Evolutionary conservation across 768 basidiomycete genomes (phyloP).

Genomic region (Agrocybe pediades): DNA sequence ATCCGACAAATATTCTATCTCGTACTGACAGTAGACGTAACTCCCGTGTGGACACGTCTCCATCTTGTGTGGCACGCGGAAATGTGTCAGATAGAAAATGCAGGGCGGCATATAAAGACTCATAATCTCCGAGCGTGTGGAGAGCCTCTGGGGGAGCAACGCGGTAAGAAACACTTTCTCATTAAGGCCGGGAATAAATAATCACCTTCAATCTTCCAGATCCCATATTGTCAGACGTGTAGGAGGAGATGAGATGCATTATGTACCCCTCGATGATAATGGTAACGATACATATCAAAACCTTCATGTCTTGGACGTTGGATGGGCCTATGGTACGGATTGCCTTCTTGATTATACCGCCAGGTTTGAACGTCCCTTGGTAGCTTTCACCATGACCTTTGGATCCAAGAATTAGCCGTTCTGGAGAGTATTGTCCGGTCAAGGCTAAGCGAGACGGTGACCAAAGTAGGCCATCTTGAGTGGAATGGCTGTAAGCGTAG

Average conservation of each 20-base stretch:
- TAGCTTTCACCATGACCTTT: slow-evolving; percentile 35
- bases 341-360: slow-evolving; percentile 85
- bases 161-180: neutral
- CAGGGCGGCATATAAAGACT: slow-evolving; percentile 71
- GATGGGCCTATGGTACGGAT: neutral
- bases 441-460: slow-evolving; percentile 73
- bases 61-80: slow-evolving; percentile 80
- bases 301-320: neutral
- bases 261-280: slow-evolving; percentile 77
- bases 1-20: neutral
- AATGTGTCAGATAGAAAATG: slow-evolving; percentile 79
- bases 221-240: slow-evolving; percentile 76
- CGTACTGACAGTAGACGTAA: slow-evolving; percentile 61
- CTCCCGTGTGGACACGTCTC: slow-evolving; percentile 72
- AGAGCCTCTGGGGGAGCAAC: slow-evolving; percentile 51
- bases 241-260: slow-evolving; percentile 85
- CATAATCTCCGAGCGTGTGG: slow-evolving; percentile 71
- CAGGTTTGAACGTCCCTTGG: slow-evolving; percentile 63
- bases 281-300: slow-evolving; percentile 46
- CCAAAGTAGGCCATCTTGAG: slow-evolving; percentile 68
- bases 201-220: slow-evolving; percentile 62
- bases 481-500: slow-evolving; percentile 18
- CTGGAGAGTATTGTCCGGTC: slow-evolving; percentile 41
- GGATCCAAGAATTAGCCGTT: slow-evolving; percentile 36
- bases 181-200: neutral